phyloP scores from a whole-genome alignment of 768 basidiomycete genomes.

The Tubosaeta brunneosetosa region DNA sequence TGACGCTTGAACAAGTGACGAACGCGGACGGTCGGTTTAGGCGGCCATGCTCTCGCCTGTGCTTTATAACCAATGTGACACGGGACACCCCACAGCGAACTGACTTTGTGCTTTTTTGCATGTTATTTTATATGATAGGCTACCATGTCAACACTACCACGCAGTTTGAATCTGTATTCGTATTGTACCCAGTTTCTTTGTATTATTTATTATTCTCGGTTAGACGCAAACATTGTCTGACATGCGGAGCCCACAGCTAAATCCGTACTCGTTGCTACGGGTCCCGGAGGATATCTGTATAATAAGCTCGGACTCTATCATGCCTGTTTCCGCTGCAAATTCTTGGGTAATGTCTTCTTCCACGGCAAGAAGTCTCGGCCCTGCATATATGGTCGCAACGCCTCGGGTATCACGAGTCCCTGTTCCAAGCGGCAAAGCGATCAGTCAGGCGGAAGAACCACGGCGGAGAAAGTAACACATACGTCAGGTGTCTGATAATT shows the following conservation, averaged over 20 bases:
- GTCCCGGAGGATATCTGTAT: background rate
- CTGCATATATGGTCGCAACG: slow-evolving; percentile 91
- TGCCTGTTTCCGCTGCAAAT: slow-evolving; percentile 66
- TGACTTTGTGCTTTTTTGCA: background rate
- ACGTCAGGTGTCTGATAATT: slow-evolving; percentile 97
- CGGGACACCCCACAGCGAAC: background rate
- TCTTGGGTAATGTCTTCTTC: slow-evolving; percentile 77
- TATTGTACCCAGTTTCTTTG: slow-evolving; percentile 1
- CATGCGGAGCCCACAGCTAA: too few species aligned
- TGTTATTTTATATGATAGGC: slow-evolving; percentile 18
- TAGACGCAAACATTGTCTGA: background rate
- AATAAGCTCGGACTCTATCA: slow-evolving; percentile 16
- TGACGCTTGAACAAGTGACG: background rate
- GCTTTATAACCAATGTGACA: background rate
- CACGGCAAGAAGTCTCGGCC: slow-evolving; percentile 87
- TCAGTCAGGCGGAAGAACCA: background rate
- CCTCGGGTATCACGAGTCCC: slow-evolving; percentile 89
- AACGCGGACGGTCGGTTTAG: background rate
- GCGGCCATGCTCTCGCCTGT: too few species aligned
- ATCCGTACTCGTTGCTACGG: background rate
- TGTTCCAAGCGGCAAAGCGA: slow-evolving; percentile 28
- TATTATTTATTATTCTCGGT: background rate
- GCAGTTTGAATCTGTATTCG: slow-evolving; percentile 19
- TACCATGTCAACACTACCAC: background rate
- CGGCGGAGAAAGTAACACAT: slow-evolving; percentile 18